These are phyloP conservation scores for Potentilla sterilis DNA, from an alignment of 306 rosid species.

Conservation along the genomic window DNA sequence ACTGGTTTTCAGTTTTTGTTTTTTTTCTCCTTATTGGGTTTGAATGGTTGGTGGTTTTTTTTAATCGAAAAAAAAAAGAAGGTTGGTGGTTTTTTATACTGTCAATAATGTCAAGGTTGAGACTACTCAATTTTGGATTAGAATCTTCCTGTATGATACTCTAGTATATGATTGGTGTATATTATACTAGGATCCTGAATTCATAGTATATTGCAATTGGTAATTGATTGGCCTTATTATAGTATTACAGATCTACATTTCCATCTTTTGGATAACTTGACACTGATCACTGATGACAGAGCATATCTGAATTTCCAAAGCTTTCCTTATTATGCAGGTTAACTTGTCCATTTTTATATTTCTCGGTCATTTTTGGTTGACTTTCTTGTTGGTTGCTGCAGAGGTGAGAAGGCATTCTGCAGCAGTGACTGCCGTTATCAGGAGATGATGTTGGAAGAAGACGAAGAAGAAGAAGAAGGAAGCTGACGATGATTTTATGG, in stretches of 20 bases:
- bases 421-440: conserved; percentile 79
- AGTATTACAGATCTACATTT: neutral
- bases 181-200: neutral
- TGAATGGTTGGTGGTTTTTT: neutral
- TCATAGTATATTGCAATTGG: neutral
- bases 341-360: neutral
- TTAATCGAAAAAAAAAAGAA: no score
- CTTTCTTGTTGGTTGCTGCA: conserved; percentile 22
- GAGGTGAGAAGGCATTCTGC: conserved; percentile 97
- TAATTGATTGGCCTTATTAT: neutral
- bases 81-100: neutral
- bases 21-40: neutral
- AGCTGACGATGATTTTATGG: conserved; percentile 22
- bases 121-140: neutral
- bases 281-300: neutral
- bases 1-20: neutral
- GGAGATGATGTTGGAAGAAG: conserved; percentile 69
- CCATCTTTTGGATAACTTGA: neutral
- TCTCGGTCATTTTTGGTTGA: neutral
- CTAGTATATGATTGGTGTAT: neutral
- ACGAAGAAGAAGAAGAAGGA: conserved; percentile 50
- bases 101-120: neutral
- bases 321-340: conserved; percentile 8
- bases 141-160: conserved; percentile 4
- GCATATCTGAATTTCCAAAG: neutral